These are phyloP conservation scores for Nematodospora valgi DNA, from an alignment of 805 yeast genomes.

Conservation along the genomic window DNA sequence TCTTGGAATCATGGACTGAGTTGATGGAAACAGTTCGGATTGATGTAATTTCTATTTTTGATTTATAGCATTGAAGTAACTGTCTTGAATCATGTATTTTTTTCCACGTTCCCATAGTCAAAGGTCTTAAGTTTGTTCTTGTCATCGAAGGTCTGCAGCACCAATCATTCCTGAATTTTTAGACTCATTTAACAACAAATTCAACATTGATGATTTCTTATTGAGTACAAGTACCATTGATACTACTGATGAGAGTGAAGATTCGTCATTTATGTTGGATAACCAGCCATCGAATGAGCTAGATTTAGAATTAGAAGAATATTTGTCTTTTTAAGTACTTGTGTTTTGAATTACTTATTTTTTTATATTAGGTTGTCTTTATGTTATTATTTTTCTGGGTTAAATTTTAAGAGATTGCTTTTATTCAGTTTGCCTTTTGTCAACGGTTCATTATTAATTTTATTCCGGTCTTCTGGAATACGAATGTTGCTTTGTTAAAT, in stretches of 20 bases:
- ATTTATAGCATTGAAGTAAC: no score
- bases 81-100: not conserved
- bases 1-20: no score
- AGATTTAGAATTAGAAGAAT: constrained; percentile 27
- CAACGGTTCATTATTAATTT: no score
- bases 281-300: constrained; percentile 10
- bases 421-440: no score
- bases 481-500: no score
- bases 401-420: no score
- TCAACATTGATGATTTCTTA: constrained; percentile 5
- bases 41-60: no score
- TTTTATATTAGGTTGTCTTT: not conserved
- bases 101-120: constrained; percentile 12
- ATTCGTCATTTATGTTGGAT: not conserved
- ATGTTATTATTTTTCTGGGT: not conserved
- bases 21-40: no score
- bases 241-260: not conserved
- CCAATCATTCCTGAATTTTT: constrained; percentile 33
- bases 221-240: not conserved
- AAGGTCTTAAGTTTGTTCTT: not conserved
- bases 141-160: constrained; percentile 34
- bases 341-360: not conserved
- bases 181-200: constrained; percentile 12
- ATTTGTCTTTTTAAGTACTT: constrained; percentile 26
- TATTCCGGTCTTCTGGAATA: no score